Percentiles rank a stretch among this genome's conserved stretches.
These are phyloP conservation scores for Fusarium multiceps DNA, from an alignment of 2,329 filamentous ascomycete genomes.

Conservation along the genomic window DNA sequence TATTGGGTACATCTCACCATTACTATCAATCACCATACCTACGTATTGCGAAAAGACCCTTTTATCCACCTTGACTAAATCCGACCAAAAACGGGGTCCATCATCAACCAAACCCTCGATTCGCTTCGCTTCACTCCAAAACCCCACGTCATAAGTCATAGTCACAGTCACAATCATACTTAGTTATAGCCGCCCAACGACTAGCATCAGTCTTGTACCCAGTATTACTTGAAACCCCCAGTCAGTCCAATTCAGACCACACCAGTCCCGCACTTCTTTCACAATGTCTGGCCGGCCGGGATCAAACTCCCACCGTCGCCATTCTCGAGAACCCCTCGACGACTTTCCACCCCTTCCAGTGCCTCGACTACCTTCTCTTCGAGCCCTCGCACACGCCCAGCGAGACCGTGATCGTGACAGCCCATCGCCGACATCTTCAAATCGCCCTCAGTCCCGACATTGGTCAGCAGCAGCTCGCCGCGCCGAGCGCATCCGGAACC, in stretches of 20 bases:
- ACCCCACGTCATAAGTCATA: conserved; percentile 36
- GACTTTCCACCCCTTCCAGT: conserved; percentile 50
- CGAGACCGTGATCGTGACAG: conserved; percentile 47
- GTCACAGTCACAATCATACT: conserved; percentile 10
- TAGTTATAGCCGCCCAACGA: conserved; percentile 29
- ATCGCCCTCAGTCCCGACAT: conserved; percentile 38
- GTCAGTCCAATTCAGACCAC: background rate
- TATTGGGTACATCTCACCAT: background rate
- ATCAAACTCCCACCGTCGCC: conserved; percentile 47
- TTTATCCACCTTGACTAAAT: conserved; percentile 24
- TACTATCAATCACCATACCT: conserved; percentile 1
- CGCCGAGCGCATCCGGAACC: conserved; percentile 52
- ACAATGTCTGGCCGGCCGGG: conserved; percentile 51
- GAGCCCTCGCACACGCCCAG: conserved; percentile 46
- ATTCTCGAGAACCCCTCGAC: conserved; percentile 46
- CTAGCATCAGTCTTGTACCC: conserved; percentile 9
- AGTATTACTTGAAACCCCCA: conserved; percentile 10
- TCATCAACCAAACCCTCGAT: conserved; percentile 20
- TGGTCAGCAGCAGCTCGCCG: conserved; percentile 49
- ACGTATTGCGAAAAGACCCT: background rate
- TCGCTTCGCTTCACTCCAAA: conserved; percentile 22
- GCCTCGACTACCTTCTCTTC: conserved; percentile 49
- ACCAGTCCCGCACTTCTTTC: conserved; percentile 15
- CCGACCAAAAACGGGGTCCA: conserved; percentile 14
- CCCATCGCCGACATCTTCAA: conserved; percentile 36